Conservation (phyloP, 2,329 filamentous ascomycete genomes). For the Claviceps pusilla region DNA sequence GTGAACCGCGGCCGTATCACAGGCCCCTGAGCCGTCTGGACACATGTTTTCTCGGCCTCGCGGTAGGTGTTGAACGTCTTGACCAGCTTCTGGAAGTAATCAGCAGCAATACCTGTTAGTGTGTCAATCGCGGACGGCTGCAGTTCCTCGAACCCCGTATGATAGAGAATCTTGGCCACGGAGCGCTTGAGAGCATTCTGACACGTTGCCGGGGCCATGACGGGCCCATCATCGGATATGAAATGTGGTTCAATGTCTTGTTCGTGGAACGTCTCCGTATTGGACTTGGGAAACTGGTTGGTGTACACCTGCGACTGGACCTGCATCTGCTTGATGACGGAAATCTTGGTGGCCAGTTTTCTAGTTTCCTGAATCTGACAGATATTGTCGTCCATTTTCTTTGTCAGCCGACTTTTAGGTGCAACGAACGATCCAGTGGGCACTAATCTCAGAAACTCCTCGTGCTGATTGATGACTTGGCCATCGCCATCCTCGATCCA, state of each 20-base stretch:
- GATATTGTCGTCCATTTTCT: constrained; percentile 80
- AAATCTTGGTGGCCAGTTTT: constrained; percentile 90
- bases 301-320: constrained; percentile 94
- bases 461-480: constrained; percentile 73
- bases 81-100: constrained; percentile 78
- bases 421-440: constrained; percentile 61
- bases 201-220: constrained; percentile 72
- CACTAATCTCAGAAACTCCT: constrained; percentile 68
- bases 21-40: constrained; percentile 27
- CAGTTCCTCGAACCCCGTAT: constrained; percentile 91
- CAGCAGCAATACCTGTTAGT: constrained; percentile 73
- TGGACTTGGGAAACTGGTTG: constrained; percentile 96
- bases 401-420: constrained; percentile 56
- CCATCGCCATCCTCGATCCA: constrained; percentile 88
- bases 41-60: constrained; percentile 63
- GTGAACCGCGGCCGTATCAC: constrained; percentile 53
- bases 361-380: constrained; percentile 91
- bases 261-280: constrained; percentile 77
- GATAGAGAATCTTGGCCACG: constrained; percentile 88
- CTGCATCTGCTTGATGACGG: constrained; percentile 99
- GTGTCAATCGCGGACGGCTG: constrained; percentile 88
- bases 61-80: constrained; percentile 68
- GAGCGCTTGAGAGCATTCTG: constrained; percentile 76
- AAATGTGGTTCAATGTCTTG: constrained; percentile 79
- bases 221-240: constrained; percentile 71